Evolutionary conservation across 1,139 yeast species (phyloP).

Genomic region (Wickerhamiella infanticola): DNA sequence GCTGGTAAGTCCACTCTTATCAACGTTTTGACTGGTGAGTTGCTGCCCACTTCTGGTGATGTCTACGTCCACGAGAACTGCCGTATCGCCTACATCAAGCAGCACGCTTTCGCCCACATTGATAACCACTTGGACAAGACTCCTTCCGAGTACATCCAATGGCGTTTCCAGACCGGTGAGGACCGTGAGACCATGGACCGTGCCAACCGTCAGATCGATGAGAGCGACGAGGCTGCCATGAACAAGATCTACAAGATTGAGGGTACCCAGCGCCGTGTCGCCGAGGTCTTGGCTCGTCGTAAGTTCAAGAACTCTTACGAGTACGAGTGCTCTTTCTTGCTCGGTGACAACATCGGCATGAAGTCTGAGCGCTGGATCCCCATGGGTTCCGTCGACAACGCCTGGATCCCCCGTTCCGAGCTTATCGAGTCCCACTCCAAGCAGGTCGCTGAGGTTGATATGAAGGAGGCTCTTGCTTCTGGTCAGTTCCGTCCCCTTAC

Average conservation of each 20-base stretch:
- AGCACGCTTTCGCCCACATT: conserved; percentile 98
- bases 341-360: conserved; percentile 98
- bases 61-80: conserved; percentile 98
- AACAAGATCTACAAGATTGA: conserved; percentile 98
- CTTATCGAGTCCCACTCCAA: conserved; percentile 95
- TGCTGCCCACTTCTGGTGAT: conserved; percentile 94
- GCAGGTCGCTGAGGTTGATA: conserved; percentile 99
- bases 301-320: conserved; percentile 99
- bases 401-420: conserved; percentile 99
- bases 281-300: conserved; percentile 92
- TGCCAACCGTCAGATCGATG: conserved; percentile 97
- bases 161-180: conserved; percentile 99
- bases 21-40: conserved; percentile 86
- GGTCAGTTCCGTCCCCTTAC: conserved; percentile 99
- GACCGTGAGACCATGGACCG: conserved; percentile 99
- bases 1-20: conserved; percentile 96
- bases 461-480: conserved; percentile 99
- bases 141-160: conserved; percentile 98
- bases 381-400: conserved; percentile 98
- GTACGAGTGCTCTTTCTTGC: conserved; percentile 91
- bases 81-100: conserved; percentile 99
- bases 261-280: conserved; percentile 95
- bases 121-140: conserved; percentile 98
- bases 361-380: conserved; percentile 99
- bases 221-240: conserved; percentile 94